Conservation (phyloP, 352 stramenopile species). For the Peronospora destructor region DNA sequence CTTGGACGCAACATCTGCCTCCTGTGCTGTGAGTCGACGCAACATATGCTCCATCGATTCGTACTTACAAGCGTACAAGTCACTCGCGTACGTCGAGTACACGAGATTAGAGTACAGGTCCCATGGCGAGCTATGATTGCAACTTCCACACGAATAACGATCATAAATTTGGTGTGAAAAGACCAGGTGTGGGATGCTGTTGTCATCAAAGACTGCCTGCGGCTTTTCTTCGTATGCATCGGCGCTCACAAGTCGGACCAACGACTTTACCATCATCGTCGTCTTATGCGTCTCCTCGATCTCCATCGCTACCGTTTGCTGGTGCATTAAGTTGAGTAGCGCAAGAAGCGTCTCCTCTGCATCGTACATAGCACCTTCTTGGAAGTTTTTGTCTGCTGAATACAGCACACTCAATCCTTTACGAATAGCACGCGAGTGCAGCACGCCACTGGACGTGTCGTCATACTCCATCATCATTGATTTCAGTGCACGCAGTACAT, state of each 20-base stretch:
- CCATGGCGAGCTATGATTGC: constrained; percentile 57
- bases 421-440: constrained; percentile 71
- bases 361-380: constrained; percentile 85
- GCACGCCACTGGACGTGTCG: constrained; percentile 64
- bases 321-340: constrained; percentile 80
- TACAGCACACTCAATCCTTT: constrained; percentile 84
- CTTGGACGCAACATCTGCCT: constrained; percentile 42
- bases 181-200: constrained; percentile 81
- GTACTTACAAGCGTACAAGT: constrained; percentile 53
- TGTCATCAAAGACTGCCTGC: constrained; percentile 72
- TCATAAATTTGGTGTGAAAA: constrained; percentile 87
- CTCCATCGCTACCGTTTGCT: constrained; percentile 69
- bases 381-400: constrained; percentile 76
- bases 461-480: constrained; percentile 83
- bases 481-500: constrained; percentile 70
- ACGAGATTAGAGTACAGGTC: constrained; percentile 82
- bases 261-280: constrained; percentile 60
- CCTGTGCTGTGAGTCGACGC: constrained; percentile 46
- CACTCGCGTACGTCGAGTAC: constrained; percentile 75
- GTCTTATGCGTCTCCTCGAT: constrained; percentile 71
- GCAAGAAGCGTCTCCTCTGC: constrained; percentile 80
- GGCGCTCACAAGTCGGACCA: constrained; percentile 62
- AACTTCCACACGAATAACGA: constrained; percentile 59
- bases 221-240: constrained; percentile 57
- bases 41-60: constrained; percentile 72